Evolutionary conservation across 176 grass and related monocot genomes (phyloP), one percentile per base, ranked within the genome.

Genomic region (Calamus simplicifolius): DNA sequence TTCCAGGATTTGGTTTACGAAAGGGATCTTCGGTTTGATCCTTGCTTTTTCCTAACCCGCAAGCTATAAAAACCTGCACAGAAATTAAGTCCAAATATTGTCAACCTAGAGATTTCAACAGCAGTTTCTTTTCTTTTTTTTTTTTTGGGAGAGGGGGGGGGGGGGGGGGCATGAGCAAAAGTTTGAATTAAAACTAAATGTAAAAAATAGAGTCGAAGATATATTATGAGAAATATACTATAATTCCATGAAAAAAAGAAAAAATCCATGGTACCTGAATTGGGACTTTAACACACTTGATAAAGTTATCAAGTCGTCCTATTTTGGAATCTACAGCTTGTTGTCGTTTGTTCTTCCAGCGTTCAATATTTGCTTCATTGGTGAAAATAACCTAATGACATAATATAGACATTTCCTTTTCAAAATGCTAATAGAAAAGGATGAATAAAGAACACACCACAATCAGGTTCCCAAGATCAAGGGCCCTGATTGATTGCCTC

Each of bases 241-340:
- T 27, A 29, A 50, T 50, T 35, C 30, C 30, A 35, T 7, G 3
- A 68, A 49, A 64, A 17, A 60, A 53, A n/a, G n/a, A 17, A 60
- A 53, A 23, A 66, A 67, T 19, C 30, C 27, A 52, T 1, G 7
- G 66, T 56, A 81, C 90, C 90, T 95, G 90, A 85, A 89, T 75
- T 56, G 91, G 91, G 29, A 79, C 67, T 74, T 90, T 81, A 56
- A 85, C 80, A 61, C 61, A 18, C 29, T 88, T 76, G 17, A 97
- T 78, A 64, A 97, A 97, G 25, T 90, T 85, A 26, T 97, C 78
- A 68, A 97, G 84, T 15, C 87, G 75, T 13, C 87, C 87, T 77
- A 91, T 78, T 91, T 97, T 97, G n/a, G 92, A 97, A 65, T 97
- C 78, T 60, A 97, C 81, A 57, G 87, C 92, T 70, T 56, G 61